These are phyloP conservation scores for Trifolium pratense DNA, from an alignment of 306 rosid species.

Conservation along the genomic window DNA sequence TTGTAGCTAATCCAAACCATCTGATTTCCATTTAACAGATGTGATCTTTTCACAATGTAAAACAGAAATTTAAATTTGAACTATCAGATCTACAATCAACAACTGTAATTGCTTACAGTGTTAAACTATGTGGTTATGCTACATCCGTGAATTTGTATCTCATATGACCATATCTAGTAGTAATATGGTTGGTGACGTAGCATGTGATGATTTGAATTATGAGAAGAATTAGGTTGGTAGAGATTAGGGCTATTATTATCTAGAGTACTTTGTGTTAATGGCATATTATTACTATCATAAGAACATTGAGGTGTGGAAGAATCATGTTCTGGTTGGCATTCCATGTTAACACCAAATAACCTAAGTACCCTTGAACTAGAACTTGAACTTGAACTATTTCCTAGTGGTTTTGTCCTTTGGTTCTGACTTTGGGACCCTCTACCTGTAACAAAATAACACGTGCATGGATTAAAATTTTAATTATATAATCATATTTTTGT, in stretches of 20 bases:
- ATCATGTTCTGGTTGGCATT: constrained; percentile 62
- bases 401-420: constrained; percentile 53
- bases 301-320: constrained; percentile 54
- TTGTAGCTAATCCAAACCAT: no score
- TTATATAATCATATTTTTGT: neutral
- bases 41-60: no score
- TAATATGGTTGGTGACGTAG: constrained; percentile 59
- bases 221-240: constrained; percentile 12
- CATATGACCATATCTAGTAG: constrained; percentile 42
- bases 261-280: constrained; percentile 52
- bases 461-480: constrained; percentile 34
- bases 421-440: constrained; percentile 50
- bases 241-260: constrained; percentile 32
- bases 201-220: constrained; percentile 58
- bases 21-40: no score
- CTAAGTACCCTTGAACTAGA: constrained; percentile 72
- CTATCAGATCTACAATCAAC: no score
- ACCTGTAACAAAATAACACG: constrained; percentile 45
- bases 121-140: no score
- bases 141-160: no score
- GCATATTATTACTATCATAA: constrained; percentile 33
- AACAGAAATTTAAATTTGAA: no score
- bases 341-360: constrained; percentile 93
- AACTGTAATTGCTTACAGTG: no score
- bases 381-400: constrained; percentile 46